Base-by-base conservation (phyloP, 306 rosid genomes). In the Comarum palustre region DNA sequence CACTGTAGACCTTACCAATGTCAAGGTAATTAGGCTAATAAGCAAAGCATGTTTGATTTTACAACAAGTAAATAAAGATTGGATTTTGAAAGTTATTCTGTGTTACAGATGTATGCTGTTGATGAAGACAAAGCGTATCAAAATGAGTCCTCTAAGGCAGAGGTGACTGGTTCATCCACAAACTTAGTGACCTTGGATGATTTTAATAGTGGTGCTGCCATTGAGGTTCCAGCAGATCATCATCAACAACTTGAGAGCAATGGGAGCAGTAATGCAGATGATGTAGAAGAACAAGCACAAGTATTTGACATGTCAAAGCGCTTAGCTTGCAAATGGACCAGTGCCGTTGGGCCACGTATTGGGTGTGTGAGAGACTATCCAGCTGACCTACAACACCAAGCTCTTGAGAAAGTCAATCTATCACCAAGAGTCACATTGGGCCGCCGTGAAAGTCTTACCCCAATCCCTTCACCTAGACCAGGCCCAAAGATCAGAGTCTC, bases 341-440 rank as follows among this genome's bases (percentile, higher is more conserved):
- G 81, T 58, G 83, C 85, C 4, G 46, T 78, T 51, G 87, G 87
- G 38, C 82, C 89, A 42, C 79, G 89, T 36, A 85, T 85, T 41
- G 89, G 87, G 9, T 85, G 89, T 54, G 87, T 82, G 42, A 67
- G 82, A 34, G 85, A 85, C 73, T 82, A 82, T 54, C 89, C 89
- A 7, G 29, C 55, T 6, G 75, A 80, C 61, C 77, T 85, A 8
- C 85, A 80, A n/a, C 61, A 11, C 34, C 75, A 48, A n/a, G 85
- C 89, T 32, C 66, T 85, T 19, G 85, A 85, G 50, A 84, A 78
- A 51, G 83, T 82, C 70, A 85, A 85, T 29, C 72, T 82, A 34
- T 82, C 89, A 19, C 89, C 89, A 29, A 79, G 47, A 14, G 60
- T 69, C 9, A 17, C 67, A 11, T 59, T 66, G 0, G 74, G 79